Percentiles rank a stretch among this genome's conserved stretches.
These are phyloP conservation scores for Coemansia sp. DNA, from an alignment of 192 early-diverging fungal genomes.

Conservation along the genomic window DNA sequence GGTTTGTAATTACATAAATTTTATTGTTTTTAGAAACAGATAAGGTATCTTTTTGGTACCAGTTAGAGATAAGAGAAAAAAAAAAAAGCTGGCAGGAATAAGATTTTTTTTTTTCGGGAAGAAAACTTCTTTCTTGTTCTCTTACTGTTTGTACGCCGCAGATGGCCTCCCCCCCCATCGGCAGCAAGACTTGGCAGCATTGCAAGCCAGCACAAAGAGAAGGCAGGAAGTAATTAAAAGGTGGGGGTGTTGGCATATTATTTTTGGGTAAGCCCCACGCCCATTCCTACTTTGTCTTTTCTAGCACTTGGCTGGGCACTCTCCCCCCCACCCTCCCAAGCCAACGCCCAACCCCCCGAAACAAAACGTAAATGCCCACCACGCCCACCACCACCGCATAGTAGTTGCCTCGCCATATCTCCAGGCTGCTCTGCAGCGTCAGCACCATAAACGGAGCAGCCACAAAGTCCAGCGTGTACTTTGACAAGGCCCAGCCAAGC, in stretches of 20 bases:
- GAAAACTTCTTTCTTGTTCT: too few species aligned
- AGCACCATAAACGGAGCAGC: conserved; percentile 71
- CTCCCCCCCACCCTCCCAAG: conserved; percentile 4
- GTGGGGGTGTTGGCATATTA: neutral
- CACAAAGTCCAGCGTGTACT: conserved; percentile 65
- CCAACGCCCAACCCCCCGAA: conserved; percentile 25
- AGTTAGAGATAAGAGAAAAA: too few species aligned
- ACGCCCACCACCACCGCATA: conserved; percentile 63
- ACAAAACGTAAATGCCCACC: conserved; percentile 37
- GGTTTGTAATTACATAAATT: neutral
- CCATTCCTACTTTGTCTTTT: too few species aligned
- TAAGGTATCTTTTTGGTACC: too few species aligned
- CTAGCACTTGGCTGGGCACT: too few species aligned
- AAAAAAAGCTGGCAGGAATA: too few species aligned
- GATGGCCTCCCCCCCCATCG: too few species aligned
- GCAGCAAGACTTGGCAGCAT: too few species aligned
- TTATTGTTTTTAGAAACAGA: neutral
- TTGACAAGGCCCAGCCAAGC: conserved; percentile 65
- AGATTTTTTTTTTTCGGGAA: too few species aligned
- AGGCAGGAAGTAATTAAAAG: neutral
- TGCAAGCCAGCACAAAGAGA: too few species aligned
- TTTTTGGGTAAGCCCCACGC: too few species aligned
- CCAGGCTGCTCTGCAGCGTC: conserved; percentile 53
- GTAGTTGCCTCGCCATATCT: conserved; percentile 62
- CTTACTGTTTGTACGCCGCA: too few species aligned